Conservation (phyloP, 78 protist species). For the Anaeramoeba ignava region DNA sequence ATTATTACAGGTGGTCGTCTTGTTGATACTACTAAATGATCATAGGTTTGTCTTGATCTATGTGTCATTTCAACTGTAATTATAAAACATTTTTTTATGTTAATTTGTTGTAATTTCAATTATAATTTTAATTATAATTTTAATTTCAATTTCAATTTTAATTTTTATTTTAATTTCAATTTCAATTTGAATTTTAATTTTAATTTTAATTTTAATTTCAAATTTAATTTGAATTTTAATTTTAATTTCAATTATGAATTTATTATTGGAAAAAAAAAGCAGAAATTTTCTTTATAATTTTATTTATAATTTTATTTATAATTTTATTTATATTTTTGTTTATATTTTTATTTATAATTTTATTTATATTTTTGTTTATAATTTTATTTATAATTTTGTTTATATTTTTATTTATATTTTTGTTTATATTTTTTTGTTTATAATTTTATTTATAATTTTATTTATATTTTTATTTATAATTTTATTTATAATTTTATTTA, state of each 20-base stretch:
- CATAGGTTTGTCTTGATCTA: neutral
- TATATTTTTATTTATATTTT: too few relatives aligned
- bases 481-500: neutral
- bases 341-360: too few relatives aligned
- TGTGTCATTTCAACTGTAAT: neutral
- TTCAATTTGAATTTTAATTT: neutral
- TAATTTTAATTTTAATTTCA: neutral
- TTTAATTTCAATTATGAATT: neutral
- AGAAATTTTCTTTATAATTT: neutral
- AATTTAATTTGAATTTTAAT: conserved; percentile 4
- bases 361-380: too few relatives aligned
- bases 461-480: conserved; percentile 1
- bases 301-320: neutral
- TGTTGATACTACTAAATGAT: neutral
- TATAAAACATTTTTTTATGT: neutral
- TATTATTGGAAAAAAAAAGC: neutral
- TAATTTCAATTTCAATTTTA: too few relatives aligned
- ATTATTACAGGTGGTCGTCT: neutral
- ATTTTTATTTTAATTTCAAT: neutral
- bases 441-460: neutral
- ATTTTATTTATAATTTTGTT: too few relatives aligned
- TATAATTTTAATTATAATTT: neutral
- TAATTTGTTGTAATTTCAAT: neutral
- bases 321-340: too few relatives aligned
- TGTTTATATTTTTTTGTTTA: too few relatives aligned